phyloP scores from a whole-genome alignment of 2,329 filamentous ascomycete species.

The Fusarium papillatum region DNA sequence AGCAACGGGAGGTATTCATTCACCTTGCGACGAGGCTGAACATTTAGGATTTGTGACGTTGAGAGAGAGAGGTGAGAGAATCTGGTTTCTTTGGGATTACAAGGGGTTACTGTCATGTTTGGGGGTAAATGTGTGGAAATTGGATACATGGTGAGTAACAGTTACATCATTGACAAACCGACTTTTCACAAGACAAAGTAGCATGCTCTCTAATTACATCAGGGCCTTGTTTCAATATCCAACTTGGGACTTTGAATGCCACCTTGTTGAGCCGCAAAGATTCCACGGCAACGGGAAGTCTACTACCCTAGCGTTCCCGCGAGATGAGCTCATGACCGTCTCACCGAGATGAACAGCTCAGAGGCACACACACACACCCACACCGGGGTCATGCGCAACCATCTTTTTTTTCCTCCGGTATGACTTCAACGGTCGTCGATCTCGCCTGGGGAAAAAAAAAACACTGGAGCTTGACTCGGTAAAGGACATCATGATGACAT shows the following conservation, averaged over 20 bases:
- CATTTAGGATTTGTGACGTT: slow-evolving; percentile 22
- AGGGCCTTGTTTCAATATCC: neutral
- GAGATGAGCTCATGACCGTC: neutral
- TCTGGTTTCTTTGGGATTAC: neutral
- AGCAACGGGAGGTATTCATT: neutral
- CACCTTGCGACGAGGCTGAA: slow-evolving; percentile 10
- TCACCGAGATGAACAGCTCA: slow-evolving; percentile 24
- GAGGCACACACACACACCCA: slow-evolving; percentile 8
- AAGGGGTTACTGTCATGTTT: neutral
- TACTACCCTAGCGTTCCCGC: slow-evolving; percentile 33
- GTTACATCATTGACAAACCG: slow-evolving; percentile 24
- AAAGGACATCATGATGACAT: slow-evolving; percentile 24
- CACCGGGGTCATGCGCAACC: neutral
- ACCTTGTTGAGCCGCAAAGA: slow-evolving; percentile 17
- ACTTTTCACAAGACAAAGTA: too few species aligned
- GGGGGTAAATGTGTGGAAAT: slow-evolving; percentile 3
- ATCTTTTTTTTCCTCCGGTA: neutral
- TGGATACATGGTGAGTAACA: neutral
- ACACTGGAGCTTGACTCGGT: neutral
- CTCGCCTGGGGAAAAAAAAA: neutral
- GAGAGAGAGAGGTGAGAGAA: neutral
- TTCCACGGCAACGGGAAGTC: slow-evolving; percentile 9
- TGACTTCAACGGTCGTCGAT: slow-evolving; percentile 27
- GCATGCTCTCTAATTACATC: neutral
- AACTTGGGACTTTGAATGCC: neutral